Conservation (phyloP, 2,329 filamentous ascomycete genomes). For the Exutisphaerella laricina region DNA sequence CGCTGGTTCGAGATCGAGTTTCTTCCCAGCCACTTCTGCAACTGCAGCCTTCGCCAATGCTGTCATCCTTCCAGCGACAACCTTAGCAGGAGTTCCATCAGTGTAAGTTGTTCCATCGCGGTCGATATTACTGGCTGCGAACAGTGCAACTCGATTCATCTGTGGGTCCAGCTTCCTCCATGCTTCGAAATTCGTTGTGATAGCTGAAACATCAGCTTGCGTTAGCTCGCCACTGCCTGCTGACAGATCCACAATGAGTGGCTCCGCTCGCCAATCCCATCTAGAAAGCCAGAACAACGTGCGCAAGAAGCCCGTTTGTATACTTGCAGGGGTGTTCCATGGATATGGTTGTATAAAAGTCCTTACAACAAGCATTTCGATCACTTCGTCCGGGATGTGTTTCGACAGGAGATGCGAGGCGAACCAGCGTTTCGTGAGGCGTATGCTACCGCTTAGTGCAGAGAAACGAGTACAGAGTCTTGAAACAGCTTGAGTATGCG, state of each 20-base stretch:
- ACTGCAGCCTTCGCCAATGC: slow-evolving; percentile 71
- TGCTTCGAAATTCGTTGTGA: slow-evolving; percentile 67
- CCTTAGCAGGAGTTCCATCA: slow-evolving; percentile 65
- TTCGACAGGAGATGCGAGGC: slow-evolving; percentile 69
- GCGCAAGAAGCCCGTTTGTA: slow-evolving; percentile 73
- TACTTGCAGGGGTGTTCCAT: slow-evolving; percentile 70
- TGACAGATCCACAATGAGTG: slow-evolving; percentile 69
- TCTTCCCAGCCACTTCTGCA: slow-evolving; percentile 42
- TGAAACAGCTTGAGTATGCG: slow-evolving; percentile 75
- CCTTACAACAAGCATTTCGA: slow-evolving; percentile 75
- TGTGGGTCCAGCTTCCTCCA: slow-evolving; percentile 85
- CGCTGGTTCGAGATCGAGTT: slow-evolving; percentile 40
- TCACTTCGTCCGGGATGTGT: slow-evolving; percentile 71
- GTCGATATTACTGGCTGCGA: slow-evolving; percentile 76
- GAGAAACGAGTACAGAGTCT: slow-evolving; percentile 76
- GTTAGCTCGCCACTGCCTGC: slow-evolving; percentile 44
- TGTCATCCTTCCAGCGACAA: slow-evolving; percentile 78
- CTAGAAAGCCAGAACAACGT: slow-evolving; percentile 72
- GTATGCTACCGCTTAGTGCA: slow-evolving; percentile 73
- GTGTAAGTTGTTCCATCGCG: slow-evolving; percentile 75
- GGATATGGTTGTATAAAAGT: slow-evolving; percentile 78
- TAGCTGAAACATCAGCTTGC: slow-evolving; percentile 53
- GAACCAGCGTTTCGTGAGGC: slow-evolving; percentile 87
- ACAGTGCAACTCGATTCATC: slow-evolving; percentile 76
- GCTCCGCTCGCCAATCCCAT: slow-evolving; percentile 88